Evolutionary conservation across 2,329 filamentous ascomycete species (phyloP).

Genomic region (Exophiala lecanii-corni): DNA sequence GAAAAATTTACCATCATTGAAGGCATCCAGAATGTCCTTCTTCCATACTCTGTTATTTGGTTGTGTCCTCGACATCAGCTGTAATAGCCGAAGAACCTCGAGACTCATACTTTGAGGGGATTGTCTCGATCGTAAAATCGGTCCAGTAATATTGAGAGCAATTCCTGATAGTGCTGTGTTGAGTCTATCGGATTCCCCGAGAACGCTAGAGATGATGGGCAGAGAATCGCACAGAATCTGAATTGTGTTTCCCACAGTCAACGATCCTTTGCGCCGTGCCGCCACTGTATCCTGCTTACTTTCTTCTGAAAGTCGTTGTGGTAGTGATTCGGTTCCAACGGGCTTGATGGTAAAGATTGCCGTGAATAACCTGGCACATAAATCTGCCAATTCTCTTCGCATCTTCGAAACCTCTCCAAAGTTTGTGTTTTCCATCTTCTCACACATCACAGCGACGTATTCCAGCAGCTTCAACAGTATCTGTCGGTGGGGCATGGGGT

Average conservation of each 20-base stretch:
- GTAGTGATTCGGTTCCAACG: slow-evolving; percentile 58
- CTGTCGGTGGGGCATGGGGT: slow-evolving; percentile 91
- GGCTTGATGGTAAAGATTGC: slow-evolving; percentile 92
- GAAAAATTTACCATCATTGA: slow-evolving; percentile 86
- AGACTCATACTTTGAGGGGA: slow-evolving; percentile 82
- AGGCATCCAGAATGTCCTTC: slow-evolving; percentile 85
- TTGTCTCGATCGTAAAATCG: slow-evolving; percentile 73
- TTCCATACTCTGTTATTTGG: slow-evolving; percentile 86
- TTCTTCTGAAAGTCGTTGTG: slow-evolving; percentile 16
- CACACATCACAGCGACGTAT: slow-evolving; percentile 82
- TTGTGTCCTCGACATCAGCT: slow-evolving; percentile 70
- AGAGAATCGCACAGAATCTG: slow-evolving; percentile 74
- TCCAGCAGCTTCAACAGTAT: slow-evolving; percentile 80
- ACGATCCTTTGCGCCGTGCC: slow-evolving; percentile 27
- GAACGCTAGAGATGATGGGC: slow-evolving; percentile 72
- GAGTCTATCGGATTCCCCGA: slow-evolving; percentile 82
- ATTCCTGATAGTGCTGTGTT: slow-evolving; percentile 73
- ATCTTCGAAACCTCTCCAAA: slow-evolving; percentile 93
- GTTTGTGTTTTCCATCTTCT: slow-evolving; percentile 96
- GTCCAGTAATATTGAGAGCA: slow-evolving; percentile 75
- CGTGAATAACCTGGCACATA: slow-evolving; percentile 80
- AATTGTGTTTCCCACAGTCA: slow-evolving; percentile 65
- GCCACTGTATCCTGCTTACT: neutral
- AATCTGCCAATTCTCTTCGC: slow-evolving; percentile 82
- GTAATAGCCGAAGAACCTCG: slow-evolving; percentile 66